phyloP scores from a whole-genome alignment of 306 rosid genomes.

The Neltuma alba region DNA sequence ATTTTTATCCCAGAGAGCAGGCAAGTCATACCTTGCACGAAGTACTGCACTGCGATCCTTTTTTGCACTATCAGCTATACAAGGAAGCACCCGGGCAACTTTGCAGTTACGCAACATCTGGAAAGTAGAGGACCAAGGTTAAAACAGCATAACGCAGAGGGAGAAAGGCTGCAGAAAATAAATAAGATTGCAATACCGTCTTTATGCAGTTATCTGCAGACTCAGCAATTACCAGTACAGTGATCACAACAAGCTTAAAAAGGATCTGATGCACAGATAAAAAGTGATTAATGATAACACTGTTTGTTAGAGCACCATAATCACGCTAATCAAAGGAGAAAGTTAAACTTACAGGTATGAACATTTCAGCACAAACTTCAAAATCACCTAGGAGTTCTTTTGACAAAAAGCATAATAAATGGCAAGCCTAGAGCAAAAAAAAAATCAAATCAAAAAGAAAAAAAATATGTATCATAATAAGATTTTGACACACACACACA shows the following conservation, averaged over 20 bases:
- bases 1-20: conserved; percentile 4
- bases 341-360: conserved; percentile 84
- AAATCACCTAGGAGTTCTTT: conserved; percentile 96
- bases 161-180: not conserved
- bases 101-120: conserved; percentile 97
- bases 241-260: conserved; percentile 99
- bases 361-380: conserved; percentile 88
- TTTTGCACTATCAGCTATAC: conserved; percentile 87
- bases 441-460: conserved; percentile 28
- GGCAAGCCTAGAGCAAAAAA: conserved; percentile 81
- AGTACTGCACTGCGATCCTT: conserved; percentile 88
- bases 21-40: conserved; percentile 81
- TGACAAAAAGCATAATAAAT: conserved; percentile 85
- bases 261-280: conserved; percentile 75
- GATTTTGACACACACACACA: conserved; percentile 6
- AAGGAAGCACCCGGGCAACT: conserved; percentile 92
- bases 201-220: conserved; percentile 98
- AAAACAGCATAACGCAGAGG: conserved; percentile 28
- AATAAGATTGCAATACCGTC: conserved; percentile 62
- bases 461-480: conserved; percentile 1
- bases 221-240: conserved; percentile 99
- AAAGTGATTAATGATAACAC: conserved; percentile 37
- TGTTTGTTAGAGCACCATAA: conserved; percentile 24
- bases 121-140: conserved; percentile 32
- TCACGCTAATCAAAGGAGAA: conserved; percentile 27